phyloP scores from a whole-genome alignment of 192 early-diverging fungal genomes.

The Gaertneriomyces semiglobifer region DNA sequence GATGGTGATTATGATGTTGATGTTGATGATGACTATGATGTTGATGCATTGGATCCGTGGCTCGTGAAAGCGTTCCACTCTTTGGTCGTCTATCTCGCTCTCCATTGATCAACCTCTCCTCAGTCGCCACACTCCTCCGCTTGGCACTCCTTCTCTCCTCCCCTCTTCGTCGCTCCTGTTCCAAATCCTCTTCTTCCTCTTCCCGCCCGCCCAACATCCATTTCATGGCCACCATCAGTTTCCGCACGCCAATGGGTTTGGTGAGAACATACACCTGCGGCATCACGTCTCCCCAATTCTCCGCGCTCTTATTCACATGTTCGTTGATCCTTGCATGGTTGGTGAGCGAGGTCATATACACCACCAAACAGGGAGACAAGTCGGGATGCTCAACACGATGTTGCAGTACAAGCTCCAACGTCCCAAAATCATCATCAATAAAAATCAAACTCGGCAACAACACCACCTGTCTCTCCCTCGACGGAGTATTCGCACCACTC shows the following conservation, averaged over 20 bases:
- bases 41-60: no score
- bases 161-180: neutral
- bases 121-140: neutral
- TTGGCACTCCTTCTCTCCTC: neutral
- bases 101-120: neutral
- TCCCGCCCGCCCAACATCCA: slow-evolving; percentile 26
- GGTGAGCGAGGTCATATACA: slow-evolving; percentile 28
- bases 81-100: neutral
- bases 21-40: no score
- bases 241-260: slow-evolving; percentile 23
- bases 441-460: slow-evolving; percentile 3
- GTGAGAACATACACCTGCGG: slow-evolving; percentile 28
- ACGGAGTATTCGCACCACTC: no score
- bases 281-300: slow-evolving; percentile 21
- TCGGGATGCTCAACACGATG: slow-evolving; percentile 20
- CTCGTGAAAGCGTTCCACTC: no score
- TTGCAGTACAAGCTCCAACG: slow-evolving; percentile 27
- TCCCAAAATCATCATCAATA: slow-evolving; percentile 33
- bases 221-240: slow-evolving; percentile 18
- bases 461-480: no score
- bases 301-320: slow-evolving; percentile 20
- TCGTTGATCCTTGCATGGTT: slow-evolving; percentile 34
- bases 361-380: slow-evolving; percentile 4
- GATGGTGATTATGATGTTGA: no score
- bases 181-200: slow-evolving; percentile 7